These are phyloP conservation scores for Pythium brassicae DNA, from an alignment of 352 stramenopile genomes.

Conservation along the genomic window DNA sequence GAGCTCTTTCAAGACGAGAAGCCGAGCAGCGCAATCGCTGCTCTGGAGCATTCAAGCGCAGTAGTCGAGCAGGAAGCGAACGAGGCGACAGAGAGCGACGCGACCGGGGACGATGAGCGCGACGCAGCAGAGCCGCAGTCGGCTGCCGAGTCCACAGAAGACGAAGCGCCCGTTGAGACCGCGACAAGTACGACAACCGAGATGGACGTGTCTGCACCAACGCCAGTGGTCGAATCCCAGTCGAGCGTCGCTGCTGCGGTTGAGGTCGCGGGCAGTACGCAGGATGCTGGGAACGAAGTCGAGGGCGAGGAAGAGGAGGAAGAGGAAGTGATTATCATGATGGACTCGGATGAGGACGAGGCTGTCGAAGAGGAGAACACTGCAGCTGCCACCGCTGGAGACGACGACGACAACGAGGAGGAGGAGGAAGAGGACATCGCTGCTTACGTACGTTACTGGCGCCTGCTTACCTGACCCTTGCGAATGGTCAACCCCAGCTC, in stretches of 20 bases:
- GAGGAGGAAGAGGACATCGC: slow-evolving; percentile 45
- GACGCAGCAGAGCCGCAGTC: background rate
- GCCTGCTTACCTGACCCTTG: too few relatives aligned
- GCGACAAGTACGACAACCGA: background rate
- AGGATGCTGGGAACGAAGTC: slow-evolving; percentile 1
- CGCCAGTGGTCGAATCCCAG: background rate
- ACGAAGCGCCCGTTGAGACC: slow-evolving; percentile 3
- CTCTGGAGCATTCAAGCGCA: background rate
- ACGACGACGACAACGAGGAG: slow-evolving; percentile 18
- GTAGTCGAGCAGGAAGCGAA: background rate
- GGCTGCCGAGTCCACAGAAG: slow-evolving; percentile 3
- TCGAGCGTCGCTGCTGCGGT: background rate
- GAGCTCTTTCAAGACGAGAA: slow-evolving; percentile 4
- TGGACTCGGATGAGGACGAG: slow-evolving; percentile 40
- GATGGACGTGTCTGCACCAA: background rate
- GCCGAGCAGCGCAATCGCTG: slow-evolving; percentile 1
- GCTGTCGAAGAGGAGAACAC: slow-evolving; percentile 19
- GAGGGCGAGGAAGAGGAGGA: slow-evolving; percentile 26
- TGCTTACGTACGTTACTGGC: slow-evolving; percentile 32
- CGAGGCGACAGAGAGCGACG: background rate
- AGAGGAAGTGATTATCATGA: slow-evolving; percentile 41
- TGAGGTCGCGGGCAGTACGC: slow-evolving; percentile 2
- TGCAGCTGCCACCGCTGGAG: background rate
- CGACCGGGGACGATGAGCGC: background rate
- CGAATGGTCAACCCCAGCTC: too few relatives aligned